Percentiles rank a stretch among this genome's conserved stretches.
Conservation (phyloP, 495 filamentous ascomycete genomes). For the Aspergillus conjunctus region DNA sequence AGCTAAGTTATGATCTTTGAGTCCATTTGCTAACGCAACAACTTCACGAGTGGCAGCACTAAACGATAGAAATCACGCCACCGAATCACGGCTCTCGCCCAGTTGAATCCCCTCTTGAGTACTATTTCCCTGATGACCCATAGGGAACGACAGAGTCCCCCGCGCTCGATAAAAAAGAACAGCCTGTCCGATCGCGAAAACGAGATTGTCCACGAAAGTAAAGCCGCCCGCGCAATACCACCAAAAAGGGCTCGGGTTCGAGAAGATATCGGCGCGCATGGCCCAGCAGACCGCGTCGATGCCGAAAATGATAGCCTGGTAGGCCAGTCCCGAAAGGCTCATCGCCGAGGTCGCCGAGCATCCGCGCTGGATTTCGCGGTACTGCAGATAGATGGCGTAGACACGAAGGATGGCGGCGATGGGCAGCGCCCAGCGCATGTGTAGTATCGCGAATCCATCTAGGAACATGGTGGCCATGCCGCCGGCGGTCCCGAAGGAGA, state of each 20-base stretch:
- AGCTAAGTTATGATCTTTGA: too few relatives aligned
- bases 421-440: neutral
- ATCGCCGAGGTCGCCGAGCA: neutral
- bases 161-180: neutral
- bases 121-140: neutral
- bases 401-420: neutral
- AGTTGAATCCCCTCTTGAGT: neutral
- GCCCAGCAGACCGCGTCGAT: neutral
- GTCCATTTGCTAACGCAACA: too few relatives aligned
- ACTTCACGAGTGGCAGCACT: too few relatives aligned
- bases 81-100: neutral
- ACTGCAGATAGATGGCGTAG: neutral
- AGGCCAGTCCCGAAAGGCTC: neutral
- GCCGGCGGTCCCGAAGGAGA: neutral
- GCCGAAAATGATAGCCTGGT: neutral
- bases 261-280: neutral
- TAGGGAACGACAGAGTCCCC: neutral
- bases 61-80: neutral
- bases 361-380: neutral
- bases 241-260: too few relatives aligned
- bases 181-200: neutral
- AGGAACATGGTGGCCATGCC: neutral
- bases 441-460: neutral
- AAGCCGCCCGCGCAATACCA: neutral
- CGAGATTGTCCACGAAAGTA: neutral